Evolutionary conservation across 306 rosid species (phyloP).

Genomic region (Echinosophora koreensis): DNA sequence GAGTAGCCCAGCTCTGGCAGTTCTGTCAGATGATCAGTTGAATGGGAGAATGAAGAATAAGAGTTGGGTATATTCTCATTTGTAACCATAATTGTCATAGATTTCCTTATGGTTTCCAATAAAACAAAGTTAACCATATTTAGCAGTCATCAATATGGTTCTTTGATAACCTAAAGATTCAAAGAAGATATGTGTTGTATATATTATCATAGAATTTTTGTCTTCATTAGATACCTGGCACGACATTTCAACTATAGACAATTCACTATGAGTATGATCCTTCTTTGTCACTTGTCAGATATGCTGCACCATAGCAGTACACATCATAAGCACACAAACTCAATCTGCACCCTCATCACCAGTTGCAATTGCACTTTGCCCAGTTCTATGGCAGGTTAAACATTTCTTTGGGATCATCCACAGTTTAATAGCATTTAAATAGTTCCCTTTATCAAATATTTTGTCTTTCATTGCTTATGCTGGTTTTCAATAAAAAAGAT

Average conservation of each 20-base stretch:
- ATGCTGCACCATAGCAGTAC: slow-evolving; percentile 79
- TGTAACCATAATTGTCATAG: background rate
- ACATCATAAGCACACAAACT: slow-evolving; percentile 80
- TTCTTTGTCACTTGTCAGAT: slow-evolving; percentile 55
- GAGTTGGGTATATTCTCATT: background rate
- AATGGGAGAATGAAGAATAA: background rate
- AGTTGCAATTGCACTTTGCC: no score
- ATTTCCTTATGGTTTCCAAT: background rate
- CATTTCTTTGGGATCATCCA: no score
- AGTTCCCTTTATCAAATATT: no score
- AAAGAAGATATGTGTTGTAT: background rate
- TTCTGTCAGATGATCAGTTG: background rate
- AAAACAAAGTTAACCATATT: background rate
- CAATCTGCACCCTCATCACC: slow-evolving; percentile 61
- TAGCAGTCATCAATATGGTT: background rate
- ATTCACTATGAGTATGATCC: background rate
- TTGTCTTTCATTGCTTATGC: no score
- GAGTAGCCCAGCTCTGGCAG: background rate
- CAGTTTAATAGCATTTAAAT: no score
- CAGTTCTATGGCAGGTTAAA: no score
- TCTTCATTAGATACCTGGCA: background rate
- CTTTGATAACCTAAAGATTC: background rate
- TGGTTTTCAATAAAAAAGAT: slow-evolving; percentile 36
- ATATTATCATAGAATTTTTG: background rate
- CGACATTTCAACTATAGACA: background rate